phyloP scores from a whole-genome alignment of 1,284 basidiomycete genomes.

The Stereum hirsutum region DNA sequence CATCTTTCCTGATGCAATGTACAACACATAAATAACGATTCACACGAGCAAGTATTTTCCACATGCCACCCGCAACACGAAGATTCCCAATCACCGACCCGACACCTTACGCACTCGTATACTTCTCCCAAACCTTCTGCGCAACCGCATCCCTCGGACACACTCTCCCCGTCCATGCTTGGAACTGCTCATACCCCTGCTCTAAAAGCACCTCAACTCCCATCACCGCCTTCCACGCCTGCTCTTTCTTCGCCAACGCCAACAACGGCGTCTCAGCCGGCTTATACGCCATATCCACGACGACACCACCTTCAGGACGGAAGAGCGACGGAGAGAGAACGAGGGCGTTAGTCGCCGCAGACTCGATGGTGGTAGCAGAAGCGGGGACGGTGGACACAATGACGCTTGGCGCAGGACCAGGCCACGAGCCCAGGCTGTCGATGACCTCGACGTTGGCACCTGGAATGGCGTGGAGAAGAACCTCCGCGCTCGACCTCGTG shows the following conservation, averaged over 20 bases:
- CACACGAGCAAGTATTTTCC: too few relatives aligned
- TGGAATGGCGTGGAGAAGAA: conserved; percentile 62
- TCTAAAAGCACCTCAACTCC: conserved; percentile 82
- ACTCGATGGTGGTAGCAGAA: conserved; percentile 34
- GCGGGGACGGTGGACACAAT: conserved; percentile 86
- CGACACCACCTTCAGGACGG: conserved; percentile 43
- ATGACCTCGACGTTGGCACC: conserved; percentile 55
- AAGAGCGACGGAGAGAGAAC: conserved; percentile 52
- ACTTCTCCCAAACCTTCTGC: conserved; percentile 39
- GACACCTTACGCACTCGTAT: too few relatives aligned
- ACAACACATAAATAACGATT: too few relatives aligned
- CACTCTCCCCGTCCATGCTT: conserved; percentile 67
- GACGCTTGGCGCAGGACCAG: conserved; percentile 49
- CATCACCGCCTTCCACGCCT: conserved; percentile 61
- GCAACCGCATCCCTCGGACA: conserved; percentile 42
- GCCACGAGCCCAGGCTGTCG: conserved; percentile 47
- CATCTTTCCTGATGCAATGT: too few relatives aligned
- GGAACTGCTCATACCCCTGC: conserved; percentile 83
- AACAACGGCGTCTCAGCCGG: conserved; percentile 70
- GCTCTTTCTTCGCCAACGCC: conserved; percentile 37
- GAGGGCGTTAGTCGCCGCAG: conserved; percentile 30
- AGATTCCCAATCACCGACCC: too few relatives aligned
- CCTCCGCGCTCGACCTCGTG: conserved; percentile 64
- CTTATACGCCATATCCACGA: conserved; percentile 90
- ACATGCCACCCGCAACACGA: too few relatives aligned